Conservation (phyloP, 163 green algal species). For the Prototheca wickerhamii region DNA sequence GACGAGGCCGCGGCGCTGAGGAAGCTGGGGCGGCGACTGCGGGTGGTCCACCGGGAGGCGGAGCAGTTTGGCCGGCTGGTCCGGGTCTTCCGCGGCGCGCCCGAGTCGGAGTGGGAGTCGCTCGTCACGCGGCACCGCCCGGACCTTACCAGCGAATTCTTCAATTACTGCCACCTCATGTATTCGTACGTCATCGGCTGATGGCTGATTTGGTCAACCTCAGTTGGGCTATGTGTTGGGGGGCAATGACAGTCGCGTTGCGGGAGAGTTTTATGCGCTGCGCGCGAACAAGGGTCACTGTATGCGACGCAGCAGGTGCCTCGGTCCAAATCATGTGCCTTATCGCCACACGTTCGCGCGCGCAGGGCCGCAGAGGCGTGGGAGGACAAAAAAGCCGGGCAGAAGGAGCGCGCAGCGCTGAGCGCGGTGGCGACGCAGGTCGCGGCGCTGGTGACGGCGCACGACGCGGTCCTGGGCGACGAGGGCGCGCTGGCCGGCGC, state of each 20-base stretch:
- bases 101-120: slow-evolving; percentile 43
- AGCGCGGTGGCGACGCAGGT: slow-evolving; percentile 30
- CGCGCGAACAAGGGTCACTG: too few relatives aligned
- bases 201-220: too few relatives aligned
- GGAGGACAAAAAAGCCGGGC: neutral
- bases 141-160: slow-evolving; percentile 50
- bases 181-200: slow-evolving; percentile 4
- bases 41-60: slow-evolving; percentile 38
- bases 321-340: neutral
- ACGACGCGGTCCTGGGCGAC: slow-evolving; percentile 35
- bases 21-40: slow-evolving; percentile 21
- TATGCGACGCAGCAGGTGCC: too few relatives aligned
- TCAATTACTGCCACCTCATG: slow-evolving; percentile 45
- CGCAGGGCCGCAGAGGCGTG: neutral
- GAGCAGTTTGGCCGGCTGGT: slow-evolving; percentile 28
- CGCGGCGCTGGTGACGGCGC: slow-evolving; percentile 34
- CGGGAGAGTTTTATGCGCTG: too few relatives aligned
- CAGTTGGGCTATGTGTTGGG: too few relatives aligned
- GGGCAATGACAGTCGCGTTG: too few relatives aligned
- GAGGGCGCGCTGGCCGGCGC: slow-evolving; percentile 32
- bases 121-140: slow-evolving; percentile 40
- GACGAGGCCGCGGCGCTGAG: slow-evolving; percentile 24
- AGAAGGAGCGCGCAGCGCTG: slow-evolving; percentile 31
- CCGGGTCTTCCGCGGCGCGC: slow-evolving; percentile 14
- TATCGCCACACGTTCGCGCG: neutral